A percentile compares a stretch with the other conserved stretches of the same genome.
Evolutionary conservation across 2,329 filamentous ascomycete species (phyloP).

Genomic region (Penicillium sp.): DNA sequence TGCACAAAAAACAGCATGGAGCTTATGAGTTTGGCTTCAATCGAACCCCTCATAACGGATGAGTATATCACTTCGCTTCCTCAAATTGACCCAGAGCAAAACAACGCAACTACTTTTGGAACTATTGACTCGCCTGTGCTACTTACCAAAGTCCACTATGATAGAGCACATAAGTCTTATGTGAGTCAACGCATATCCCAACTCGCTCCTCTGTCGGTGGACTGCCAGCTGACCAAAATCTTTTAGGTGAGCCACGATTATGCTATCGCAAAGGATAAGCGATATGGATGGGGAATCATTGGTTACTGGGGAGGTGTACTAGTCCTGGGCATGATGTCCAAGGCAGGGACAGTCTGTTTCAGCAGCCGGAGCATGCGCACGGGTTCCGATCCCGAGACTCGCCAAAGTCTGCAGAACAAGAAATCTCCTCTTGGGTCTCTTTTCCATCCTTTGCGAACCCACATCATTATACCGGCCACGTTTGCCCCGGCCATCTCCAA

Average conservation of each 20-base stretch:
- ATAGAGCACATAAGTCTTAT: neutral
- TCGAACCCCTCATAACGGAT: neutral
- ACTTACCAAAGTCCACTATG: neutral
- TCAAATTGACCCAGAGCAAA: neutral
- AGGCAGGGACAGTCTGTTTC: neutral
- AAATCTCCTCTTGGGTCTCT: neutral
- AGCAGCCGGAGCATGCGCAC: neutral
- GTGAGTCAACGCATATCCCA: neutral
- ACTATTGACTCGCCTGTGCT: neutral
- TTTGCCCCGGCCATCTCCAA: slow-evolving; percentile 7
- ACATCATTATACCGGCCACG: neutral
- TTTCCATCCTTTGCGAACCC: neutral
- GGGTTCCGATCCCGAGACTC: neutral
- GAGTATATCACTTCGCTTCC: neutral
- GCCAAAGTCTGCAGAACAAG: neutral
- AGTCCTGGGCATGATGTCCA: slow-evolving; percentile 8
- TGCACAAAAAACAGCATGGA: neutral
- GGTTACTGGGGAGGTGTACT: slow-evolving; percentile 18
- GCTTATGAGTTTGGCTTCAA: neutral
- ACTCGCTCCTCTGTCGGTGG: neutral
- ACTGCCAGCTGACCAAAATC: neutral
- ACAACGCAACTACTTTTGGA: neutral
- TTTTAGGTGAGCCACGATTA: slow-evolving; percentile 15
- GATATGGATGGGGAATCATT: slow-evolving; percentile 16
- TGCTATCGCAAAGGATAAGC: slow-evolving; percentile 10